Evolutionary conservation across 2,329 filamentous ascomycete genomes (phyloP), one percentile per base, ranked within the genome.

Genomic region (Aspergillus novoparasiticus): DNA sequence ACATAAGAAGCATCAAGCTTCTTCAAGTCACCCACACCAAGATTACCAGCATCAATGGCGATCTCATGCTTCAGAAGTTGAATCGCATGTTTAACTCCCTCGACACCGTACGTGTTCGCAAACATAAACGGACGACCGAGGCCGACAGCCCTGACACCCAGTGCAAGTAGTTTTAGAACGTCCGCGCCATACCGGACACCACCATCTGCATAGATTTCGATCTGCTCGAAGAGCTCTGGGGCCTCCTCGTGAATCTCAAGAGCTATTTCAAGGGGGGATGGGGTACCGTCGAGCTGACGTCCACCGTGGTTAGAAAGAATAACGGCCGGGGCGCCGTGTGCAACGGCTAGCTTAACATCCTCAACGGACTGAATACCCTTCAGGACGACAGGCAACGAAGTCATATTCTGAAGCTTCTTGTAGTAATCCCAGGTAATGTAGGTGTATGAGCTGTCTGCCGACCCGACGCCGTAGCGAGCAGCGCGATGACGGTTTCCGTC

Each of bases 401-500:
- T 66, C 53, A 64, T 54, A 2, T 16, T 46, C 6, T 53, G 57
- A 1, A 66, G 51, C 39, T 63, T 58, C 36, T 59, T 62, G 39
- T 61, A 61, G 21, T 55, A 51, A n/a, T 53, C 61, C 58, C 61
- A 63, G 4, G 61, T 64, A 16, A 57, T 51, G 14, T 58, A 41
- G n/a, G 59, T 58, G 56, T 59, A 63, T 2, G 36, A 34, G n/a
- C 51, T 51, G 28, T 63, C 43, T 4, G 46, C 36, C 1, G 62
- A 61, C 4, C 62, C 61, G 2, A 61, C 58, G 11, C 58, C 58
- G 26, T 60, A 63, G 14, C 64, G 61, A 14, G 45, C 34, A 6
- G 61, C 64, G 6, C 60, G 61, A 4, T 57, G 57, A 3, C 94
- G 85, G 81, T 97, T 97, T 0, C 93, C 94, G 0, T 92, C 91